Evolutionary conservation across 129 eudicot species (phyloP).

Genomic region (Apium graveolens): DNA sequence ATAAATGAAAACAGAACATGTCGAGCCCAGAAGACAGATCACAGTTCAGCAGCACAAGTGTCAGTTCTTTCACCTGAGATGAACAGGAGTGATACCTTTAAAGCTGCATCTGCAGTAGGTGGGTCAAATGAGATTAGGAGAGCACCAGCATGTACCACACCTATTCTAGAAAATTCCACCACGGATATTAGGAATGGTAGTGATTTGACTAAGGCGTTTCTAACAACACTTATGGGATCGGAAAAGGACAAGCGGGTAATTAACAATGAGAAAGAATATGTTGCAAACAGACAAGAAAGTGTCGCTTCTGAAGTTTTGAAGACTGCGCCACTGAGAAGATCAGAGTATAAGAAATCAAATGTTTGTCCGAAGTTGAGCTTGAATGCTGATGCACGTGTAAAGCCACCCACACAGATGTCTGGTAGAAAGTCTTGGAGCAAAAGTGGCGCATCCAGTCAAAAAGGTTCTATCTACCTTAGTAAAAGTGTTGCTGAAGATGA

Average conservation of each 20-base stretch:
- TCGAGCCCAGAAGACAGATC: constrained; percentile 28
- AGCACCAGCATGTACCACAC: constrained; percentile 13
- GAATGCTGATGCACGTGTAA: constrained; percentile 23
- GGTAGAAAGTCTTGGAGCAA: constrained; percentile 40
- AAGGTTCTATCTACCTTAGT: constrained; percentile 40
- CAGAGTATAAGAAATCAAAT: constrained; percentile 25
- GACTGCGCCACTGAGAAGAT: constrained; percentile 18
- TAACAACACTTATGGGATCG: constrained; percentile 11
- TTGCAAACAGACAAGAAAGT: constrained; percentile 11
- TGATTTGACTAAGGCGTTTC: constrained; percentile 13
- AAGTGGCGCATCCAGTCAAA: constrained; percentile 24
- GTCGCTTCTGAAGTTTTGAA: constrained; percentile 13
- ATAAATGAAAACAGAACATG: constrained; percentile 39
- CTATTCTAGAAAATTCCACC: constrained; percentile 13
- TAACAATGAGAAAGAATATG: constrained; percentile 22
- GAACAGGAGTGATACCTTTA: constrained; percentile 8
- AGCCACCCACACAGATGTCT: constrained; percentile 28
- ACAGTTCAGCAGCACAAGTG: constrained; percentile 1
- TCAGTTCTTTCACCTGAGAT: constrained; percentile 7
- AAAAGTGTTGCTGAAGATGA: constrained; percentile 24
- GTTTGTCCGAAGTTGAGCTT: constrained; percentile 12
- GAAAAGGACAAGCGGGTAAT: constrained; percentile 11
- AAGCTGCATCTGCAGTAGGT: constrained; percentile 12
- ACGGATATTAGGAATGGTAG: constrained; percentile 19
- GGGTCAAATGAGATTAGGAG: constrained; percentile 20